phyloP scores from a whole-genome alignment of 192 early-diverging fungal species.

The Podila minutissima region DNA sequence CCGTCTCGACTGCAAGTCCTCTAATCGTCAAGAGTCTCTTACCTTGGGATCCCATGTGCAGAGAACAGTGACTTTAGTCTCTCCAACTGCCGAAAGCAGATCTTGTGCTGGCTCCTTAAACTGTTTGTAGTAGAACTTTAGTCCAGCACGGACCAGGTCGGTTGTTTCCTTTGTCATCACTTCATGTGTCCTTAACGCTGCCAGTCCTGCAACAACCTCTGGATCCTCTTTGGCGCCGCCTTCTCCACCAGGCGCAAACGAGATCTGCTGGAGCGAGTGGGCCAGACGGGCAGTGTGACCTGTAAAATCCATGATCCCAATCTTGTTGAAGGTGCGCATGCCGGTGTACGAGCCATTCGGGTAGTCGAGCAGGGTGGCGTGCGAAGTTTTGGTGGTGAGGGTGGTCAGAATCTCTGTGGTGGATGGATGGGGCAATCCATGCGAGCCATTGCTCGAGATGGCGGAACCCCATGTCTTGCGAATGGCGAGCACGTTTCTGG shows the following conservation, averaged over 20 bases:
- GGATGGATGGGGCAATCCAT: not conserved
- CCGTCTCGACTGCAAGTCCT: not conserved
- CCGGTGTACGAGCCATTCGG: constrained; percentile 70
- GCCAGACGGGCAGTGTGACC: constrained; percentile 60
- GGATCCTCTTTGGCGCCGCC: constrained; percentile 17
- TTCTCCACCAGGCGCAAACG: constrained; percentile 27
- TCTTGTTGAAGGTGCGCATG: constrained; percentile 64
- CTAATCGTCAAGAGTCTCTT: constrained; percentile 1
- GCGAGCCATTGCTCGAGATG: not conserved
- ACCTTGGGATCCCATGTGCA: constrained; percentile 65
- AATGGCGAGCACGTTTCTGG: constrained; percentile 3
- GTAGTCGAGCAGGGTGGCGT: constrained; percentile 30
- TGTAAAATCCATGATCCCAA: constrained; percentile 65
- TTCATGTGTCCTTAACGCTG: constrained; percentile 42
- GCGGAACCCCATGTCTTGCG: not conserved
- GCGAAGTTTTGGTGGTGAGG: constrained; percentile 15
- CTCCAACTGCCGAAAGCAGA: constrained; percentile 14
- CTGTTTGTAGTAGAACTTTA: constrained; percentile 58
- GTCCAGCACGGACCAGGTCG: constrained; percentile 53
- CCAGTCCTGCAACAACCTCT: constrained; percentile 27
- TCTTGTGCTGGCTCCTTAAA: constrained; percentile 4
- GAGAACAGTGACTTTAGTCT: constrained; percentile 67
- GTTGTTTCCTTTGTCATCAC: constrained; percentile 38
- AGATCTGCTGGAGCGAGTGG: constrained; percentile 60
- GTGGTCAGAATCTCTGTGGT: not conserved